Conservation (phyloP, 2,329 filamentous ascomycete species). For the Penicillium palitans region DNA sequence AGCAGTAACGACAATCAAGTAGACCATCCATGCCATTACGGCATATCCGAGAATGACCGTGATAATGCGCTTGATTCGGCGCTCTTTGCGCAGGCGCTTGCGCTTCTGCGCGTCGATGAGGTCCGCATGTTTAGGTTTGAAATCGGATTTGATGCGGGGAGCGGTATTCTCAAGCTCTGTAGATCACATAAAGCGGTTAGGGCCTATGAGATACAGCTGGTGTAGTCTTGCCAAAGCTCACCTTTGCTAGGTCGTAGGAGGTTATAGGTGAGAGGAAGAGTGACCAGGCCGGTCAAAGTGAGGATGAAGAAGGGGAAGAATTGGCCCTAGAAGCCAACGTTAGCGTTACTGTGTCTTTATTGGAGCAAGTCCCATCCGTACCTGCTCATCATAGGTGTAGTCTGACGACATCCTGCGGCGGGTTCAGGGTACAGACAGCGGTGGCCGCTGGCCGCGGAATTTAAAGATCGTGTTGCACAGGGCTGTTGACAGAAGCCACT, state of each 20-base stretch:
- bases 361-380: slow-evolving; percentile 35
- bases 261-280: slow-evolving; percentile 84
- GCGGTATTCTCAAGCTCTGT: slow-evolving; percentile 74
- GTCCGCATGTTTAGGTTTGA: slow-evolving; percentile 77
- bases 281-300: slow-evolving; percentile 82
- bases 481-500: slow-evolving; percentile 16
- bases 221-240: slow-evolving; percentile 32
- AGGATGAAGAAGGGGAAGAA: slow-evolving; percentile 99
- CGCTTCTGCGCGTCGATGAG: slow-evolving; percentile 79
- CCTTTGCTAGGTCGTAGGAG: slow-evolving; percentile 76
- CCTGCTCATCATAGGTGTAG: slow-evolving; percentile 97
- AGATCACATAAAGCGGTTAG: slow-evolving; percentile 6
- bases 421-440: slow-evolving; percentile 34
- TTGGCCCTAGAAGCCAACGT: slow-evolving; percentile 64
- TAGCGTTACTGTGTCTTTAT: neutral
- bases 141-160: slow-evolving; percentile 77
- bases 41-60: slow-evolving; percentile 76
- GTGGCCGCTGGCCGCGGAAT: slow-evolving; percentile 33
- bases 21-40: slow-evolving; percentile 85
- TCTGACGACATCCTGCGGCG: slow-evolving; percentile 70
- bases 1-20: slow-evolving; percentile 80
- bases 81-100: slow-evolving; percentile 85
- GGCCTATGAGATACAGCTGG: too few species aligned
- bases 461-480: slow-evolving; percentile 29
- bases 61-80: slow-evolving; percentile 79